Evolutionary conservation across 495 filamentous ascomycete genomes (phyloP), one percentile per base, ranked within the genome.

Genomic region (Terfezia claveryi): DNA sequence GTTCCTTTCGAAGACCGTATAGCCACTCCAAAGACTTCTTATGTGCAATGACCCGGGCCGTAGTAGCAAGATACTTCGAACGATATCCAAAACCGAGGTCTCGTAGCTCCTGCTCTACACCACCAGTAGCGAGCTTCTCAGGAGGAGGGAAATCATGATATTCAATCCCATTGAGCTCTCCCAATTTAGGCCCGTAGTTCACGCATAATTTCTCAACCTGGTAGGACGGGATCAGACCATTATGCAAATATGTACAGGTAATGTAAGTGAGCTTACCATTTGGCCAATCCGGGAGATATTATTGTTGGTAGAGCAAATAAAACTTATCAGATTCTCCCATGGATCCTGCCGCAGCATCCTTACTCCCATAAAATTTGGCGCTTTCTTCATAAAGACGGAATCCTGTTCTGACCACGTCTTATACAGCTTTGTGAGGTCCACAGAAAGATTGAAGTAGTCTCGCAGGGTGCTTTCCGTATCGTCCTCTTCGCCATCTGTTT

Each of bases 241-340:
- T 1, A 32, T 7, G 27, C 27, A 32, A 32, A 32, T 32, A 49
- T 49, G 20, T 49, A 20, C 38, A 11, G 4, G 14, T 27, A 23
- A 23, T 17, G 36, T 55, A 27, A 27, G 12, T 27, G 44, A 36
- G 49, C 55, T 51, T 66, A 77, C 85, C 91, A 99, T 96, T 65
- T 88, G 83, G 11, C 82, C 85, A 61, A 99, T 99, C 27, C 91
- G 80, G 5, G 77, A 73, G 56, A 99, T 99, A 64, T 99, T 94
- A 68, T 99, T 99, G 68, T 99, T 99, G 69, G 85, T 92, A 66
- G 87, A 94, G 73, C 91, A 96, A 55, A 99, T 95, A 66, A 99
- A 99, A 36, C 80, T 80, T 12, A 99, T 72, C 4, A 99, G 71
- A 6, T 92, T 80, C 68, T 99, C 91, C 92, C 91, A 99, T 9